Base-by-base conservation (phyloP, 129 eudicot genomes). In the Silybum marianum region DNA sequence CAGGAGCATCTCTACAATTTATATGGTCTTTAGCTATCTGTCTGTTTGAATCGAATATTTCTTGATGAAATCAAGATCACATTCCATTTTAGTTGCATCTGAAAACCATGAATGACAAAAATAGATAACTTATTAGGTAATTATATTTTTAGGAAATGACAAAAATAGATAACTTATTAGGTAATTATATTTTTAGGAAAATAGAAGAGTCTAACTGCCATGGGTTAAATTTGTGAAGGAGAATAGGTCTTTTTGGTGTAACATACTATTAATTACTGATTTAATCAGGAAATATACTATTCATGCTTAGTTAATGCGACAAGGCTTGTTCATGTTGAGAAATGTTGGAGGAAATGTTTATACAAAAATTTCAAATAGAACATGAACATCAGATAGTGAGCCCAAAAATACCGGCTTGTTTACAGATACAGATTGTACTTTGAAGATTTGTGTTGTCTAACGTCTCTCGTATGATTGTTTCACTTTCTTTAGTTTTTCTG, bases 401-500 rank as follows among this genome's bases (percentile, higher is more conserved):
- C 69, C 25, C 11, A 21, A 19, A 62, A 62, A 46, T 19, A 21
- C 26, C 16, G 63, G 63, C 2, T 9, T 51, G 63, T 51, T 51
- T 51, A 51, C 63, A 51, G 22, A 51, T 51, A 18, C 22, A 51
- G 19, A 51, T 19, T 62, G 69, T 62, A 22, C 69, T 22, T 62
- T 62, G 68, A n/a, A n/a, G 69, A 62, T 62, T 62, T 75, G 79
- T n/a, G 46, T 30, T 7, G 12, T 42, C 22, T 58, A 10, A 62
- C 10, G 30, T 67, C 6, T 48, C 32, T 79, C 32, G 48, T 21
- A 77, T 76, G 78, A 71, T 77, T 83, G 65, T 36, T 46, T 74
- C 40, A 23, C 18, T 22, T 72, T 63, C 10, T 80, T 76, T 80
- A 2, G 60, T 25, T 39, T 69, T 71, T 80, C 68, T 75, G 28